These are phyloP conservation scores for Solanum chacoense DNA, from an alignment of 305 asterid species.

Conservation along the genomic window DNA sequence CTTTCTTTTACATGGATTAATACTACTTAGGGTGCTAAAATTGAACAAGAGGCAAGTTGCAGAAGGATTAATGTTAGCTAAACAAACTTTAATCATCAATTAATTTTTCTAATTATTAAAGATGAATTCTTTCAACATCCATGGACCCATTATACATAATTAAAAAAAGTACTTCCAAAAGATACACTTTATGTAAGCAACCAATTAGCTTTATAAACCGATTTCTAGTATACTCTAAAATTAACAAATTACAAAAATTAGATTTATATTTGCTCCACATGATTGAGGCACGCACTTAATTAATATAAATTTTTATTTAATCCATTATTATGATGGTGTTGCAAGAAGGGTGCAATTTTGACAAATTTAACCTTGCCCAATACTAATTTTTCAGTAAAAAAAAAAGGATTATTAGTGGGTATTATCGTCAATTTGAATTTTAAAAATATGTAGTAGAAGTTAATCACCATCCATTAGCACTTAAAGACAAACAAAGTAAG, in stretches of 20 bases:
- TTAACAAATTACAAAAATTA: neutral
- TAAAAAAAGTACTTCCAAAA: slow-evolving; percentile 6
- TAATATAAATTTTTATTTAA: neutral
- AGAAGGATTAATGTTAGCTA: neutral
- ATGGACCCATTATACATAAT: slow-evolving; percentile 25
- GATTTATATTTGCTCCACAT: neutral
- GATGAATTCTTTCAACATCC: slow-evolving; percentile 19
- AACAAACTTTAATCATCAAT: neutral
- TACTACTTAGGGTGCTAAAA: neutral
- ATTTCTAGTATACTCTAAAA: neutral
- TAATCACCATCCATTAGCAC: slow-evolving; percentile 4
- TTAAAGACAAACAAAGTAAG: slow-evolving; percentile 1
- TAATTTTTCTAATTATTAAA: slow-evolving; percentile 1
- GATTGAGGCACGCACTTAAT: neutral
- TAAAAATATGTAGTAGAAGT: neutral
- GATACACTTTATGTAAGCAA: slow-evolving; percentile 8
- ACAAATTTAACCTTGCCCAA: neutral
- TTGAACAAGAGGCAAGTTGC: slow-evolving; percentile 16
- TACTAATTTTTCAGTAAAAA: neutral
- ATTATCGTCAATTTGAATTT: neutral
- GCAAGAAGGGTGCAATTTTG: neutral
- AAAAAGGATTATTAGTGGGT: neutral
- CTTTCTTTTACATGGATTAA: neutral
- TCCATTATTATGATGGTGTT: neutral
- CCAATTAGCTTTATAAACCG: neutral